Percentiles rank a stretch among this genome's conserved stretches.
phyloP scores from a whole-genome alignment of 805 yeast species.

The Henningerozyma blattae region DNA sequence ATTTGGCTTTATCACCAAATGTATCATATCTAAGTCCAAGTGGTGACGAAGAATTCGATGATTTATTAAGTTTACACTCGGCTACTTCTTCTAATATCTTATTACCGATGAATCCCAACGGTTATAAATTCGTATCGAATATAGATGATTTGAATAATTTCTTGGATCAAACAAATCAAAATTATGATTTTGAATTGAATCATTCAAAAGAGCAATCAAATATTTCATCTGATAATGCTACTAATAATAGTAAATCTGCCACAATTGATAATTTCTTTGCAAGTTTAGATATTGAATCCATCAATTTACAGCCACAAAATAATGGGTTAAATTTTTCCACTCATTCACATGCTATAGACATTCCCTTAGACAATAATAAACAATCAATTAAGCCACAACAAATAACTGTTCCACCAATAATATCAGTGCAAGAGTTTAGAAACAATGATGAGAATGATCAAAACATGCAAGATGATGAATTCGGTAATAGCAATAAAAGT shows the following conservation, averaged over 20 bases:
- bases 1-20: constrained; percentile 17
- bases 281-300: not conserved
- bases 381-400: too few species aligned
- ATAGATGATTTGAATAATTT: constrained; percentile 14
- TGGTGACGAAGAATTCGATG: constrained; percentile 19
- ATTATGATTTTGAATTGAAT: constrained; percentile 4
- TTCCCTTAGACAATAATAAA: too few species aligned
- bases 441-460: constrained; percentile 2
- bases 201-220: not conserved
- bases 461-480: not conserved
- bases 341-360: too few species aligned
- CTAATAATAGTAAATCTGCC: not conserved
- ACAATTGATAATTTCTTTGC: not conserved
- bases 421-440: constrained; percentile 15
- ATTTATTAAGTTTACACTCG: constrained; percentile 19
- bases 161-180: constrained; percentile 3
- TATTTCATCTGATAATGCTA: not conserved
- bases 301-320: too few species aligned
- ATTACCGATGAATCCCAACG: constrained; percentile 16
- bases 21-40: constrained; percentile 14
- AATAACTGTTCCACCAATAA: constrained; percentile 1
- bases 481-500: not conserved
- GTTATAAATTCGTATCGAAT: constrained; percentile 15
- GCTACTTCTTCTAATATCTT: constrained; percentile 12
- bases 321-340: too few species aligned